Conservation (phyloP, 192 early-diverging fungal genomes). For the Entomortierella beljakovae region DNA sequence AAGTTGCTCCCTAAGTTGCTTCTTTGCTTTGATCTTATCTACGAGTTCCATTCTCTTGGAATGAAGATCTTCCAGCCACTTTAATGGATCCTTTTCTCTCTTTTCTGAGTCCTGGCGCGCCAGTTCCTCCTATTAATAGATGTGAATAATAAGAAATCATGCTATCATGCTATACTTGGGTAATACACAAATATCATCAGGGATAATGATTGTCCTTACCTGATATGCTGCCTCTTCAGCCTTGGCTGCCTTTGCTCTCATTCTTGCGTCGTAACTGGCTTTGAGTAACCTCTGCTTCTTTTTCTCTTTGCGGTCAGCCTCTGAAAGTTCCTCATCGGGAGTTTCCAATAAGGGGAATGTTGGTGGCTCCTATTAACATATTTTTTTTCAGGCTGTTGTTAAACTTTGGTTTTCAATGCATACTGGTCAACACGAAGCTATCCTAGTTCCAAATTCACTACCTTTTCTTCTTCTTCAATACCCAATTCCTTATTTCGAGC, state of each 20-base stretch:
- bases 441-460: no score
- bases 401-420: no score
- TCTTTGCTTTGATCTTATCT: conserved; percentile 75
- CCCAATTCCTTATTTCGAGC: conserved; percentile 87
- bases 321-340: conserved; percentile 84
- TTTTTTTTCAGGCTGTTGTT: not conserved
- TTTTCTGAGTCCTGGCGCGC: conserved; percentile 79
- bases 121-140: conserved; percentile 62
- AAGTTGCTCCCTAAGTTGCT: conserved; percentile 79
- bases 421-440: no score
- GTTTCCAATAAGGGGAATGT: conserved; percentile 79
- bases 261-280: conserved; percentile 80
- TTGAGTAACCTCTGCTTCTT: conserved; percentile 84
- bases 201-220: conserved; percentile 43
- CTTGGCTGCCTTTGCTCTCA: conserved; percentile 77
- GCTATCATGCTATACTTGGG: not conserved
- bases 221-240: conserved; percentile 74
- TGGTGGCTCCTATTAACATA: conserved; percentile 65
- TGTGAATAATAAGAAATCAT: not conserved
- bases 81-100: conserved; percentile 70
- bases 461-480: conserved; percentile 79
- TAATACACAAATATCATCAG: not conserved
- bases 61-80: conserved; percentile 80
- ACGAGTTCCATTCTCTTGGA: conserved; percentile 67
- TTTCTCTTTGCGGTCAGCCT: conserved; percentile 86